Evolutionary conservation across 2,329 filamentous ascomycete species (phyloP), one percentile per base, ranked within the genome.

Genomic region (Diplodia seriata): DNA sequence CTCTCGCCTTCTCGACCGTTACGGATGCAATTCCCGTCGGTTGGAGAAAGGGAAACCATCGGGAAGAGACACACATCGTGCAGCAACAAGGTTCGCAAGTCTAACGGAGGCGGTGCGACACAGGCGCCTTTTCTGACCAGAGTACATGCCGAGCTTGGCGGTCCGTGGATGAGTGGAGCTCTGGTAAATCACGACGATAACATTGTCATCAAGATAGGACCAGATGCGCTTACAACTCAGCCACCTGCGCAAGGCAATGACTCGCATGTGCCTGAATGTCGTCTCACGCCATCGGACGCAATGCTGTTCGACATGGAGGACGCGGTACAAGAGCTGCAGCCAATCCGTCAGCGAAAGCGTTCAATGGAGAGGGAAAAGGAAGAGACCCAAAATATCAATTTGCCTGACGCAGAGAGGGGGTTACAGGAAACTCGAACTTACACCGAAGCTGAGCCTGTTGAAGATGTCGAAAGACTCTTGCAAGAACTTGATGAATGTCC

Each of bases 121-220:
- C 59, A 11, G 47, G 31, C 43, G 18, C 59, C 47, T 51, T 36
- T 62, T 5, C 59, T 51, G 47, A 49, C 26, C 23, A 26, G 20
- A 29, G 33, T 14, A n/a, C n/a, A 38, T 11, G n/a, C 47, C n/a
- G 29, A n/a, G 1, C 31, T 53, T 50, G 66, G 55, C 33, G 65
- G 63, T 3, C 69, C 68, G 7, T 69, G 69, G 63, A 69, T 70
- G 69, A 70, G 69, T 50, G 68, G 70, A 63, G 71, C 70, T 29
- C 47, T 70, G 23, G 66, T 59, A 31, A 67, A 69, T 54, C 55
- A 68, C 40, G 36, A 62, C 33, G 70, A 77, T 51, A 66, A 75
- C 66, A 74, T 80, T 63, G 73, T 70, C 56, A 73, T 80, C 67
- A 76, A 73, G 29, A 77, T 80, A 67, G 78, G 78, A 18, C 74